A percentile compares a stretch with the other conserved stretches of the same genome.
These are phyloP conservation scores for Obelidium mucronatum DNA, from an alignment of 192 early-diverging fungal genomes.

Conservation along the genomic window DNA sequence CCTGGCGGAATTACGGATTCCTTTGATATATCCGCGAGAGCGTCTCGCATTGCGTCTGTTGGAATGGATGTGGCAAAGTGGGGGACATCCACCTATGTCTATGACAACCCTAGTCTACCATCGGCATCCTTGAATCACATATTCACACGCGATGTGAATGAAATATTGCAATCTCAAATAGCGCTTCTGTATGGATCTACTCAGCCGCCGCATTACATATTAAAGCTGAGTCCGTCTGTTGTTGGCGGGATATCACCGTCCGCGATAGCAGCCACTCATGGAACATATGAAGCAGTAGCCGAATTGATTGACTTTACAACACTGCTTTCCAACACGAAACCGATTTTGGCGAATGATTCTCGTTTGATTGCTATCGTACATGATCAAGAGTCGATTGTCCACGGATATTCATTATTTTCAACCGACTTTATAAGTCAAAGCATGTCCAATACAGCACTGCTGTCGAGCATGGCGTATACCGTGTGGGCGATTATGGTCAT, in stretches of 20 bases:
- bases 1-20: slow-evolving; percentile 12
- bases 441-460: neutral
- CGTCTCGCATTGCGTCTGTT: neutral
- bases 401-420: slow-evolving; percentile 13
- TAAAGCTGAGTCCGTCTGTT: neutral
- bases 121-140: neutral
- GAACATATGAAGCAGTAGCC: slow-evolving; percentile 18
- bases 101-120: neutral
- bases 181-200: slow-evolving; percentile 34
- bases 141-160: neutral
- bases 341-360: neutral
- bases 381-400: neutral
- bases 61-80: neutral
- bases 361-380: neutral
- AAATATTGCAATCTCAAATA: slow-evolving; percentile 7
- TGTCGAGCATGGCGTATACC: neutral
- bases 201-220: slow-evolving; percentile 5
- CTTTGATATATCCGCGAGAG: neutral
- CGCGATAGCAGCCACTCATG: neutral
- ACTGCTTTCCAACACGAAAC: slow-evolving; percentile 6
- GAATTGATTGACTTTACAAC: slow-evolving; percentile 13
- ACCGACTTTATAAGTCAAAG: slow-evolving; percentile 2
- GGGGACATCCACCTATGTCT: slow-evolving; percentile 1
- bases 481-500: slow-evolving; percentile 25
- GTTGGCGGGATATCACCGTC: neutral